phyloP scores from a whole-genome alignment of 192 early-diverging fungal species.

The Backusella tuberculispora region DNA sequence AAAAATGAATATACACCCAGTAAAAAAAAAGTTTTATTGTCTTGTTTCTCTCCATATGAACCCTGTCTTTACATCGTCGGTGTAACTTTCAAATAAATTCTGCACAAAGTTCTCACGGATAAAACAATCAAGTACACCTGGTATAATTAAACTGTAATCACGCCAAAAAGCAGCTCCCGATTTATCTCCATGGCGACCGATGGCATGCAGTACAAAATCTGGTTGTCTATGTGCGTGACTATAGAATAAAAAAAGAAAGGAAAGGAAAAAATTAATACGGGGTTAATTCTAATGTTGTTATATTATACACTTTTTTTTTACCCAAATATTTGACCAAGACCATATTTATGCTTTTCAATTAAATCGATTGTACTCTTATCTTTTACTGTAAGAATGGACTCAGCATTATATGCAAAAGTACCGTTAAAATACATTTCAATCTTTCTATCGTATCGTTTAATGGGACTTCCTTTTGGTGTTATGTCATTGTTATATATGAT shows the following conservation, averaged over 20 bases:
- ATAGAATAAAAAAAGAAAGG: neutral
- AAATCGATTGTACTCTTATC: slow-evolving; percentile 33
- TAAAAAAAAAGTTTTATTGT: neutral
- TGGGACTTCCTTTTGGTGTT: neutral
- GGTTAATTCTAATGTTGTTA: neutral
- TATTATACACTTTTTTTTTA: slow-evolving; percentile 9
- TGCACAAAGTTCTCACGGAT: slow-evolving; percentile 39
- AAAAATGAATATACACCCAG: neutral
- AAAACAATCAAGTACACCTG: slow-evolving; percentile 34
- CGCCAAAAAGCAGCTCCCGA: slow-evolving; percentile 39
- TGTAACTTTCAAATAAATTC: slow-evolving; percentile 27
- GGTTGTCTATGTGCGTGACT: slow-evolving; percentile 30
- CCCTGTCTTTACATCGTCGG: neutral
- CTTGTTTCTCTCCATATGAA: slow-evolving; percentile 5
- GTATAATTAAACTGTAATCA: slow-evolving; percentile 37
- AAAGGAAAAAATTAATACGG: neutral
- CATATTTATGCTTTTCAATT: slow-evolving; percentile 41
- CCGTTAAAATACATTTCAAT: slow-evolving; percentile 34
- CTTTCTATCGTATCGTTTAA: slow-evolving; percentile 32
- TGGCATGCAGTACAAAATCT: slow-evolving; percentile 30
- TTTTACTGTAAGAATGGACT: slow-evolving; percentile 35
- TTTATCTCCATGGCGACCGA: slow-evolving; percentile 35
- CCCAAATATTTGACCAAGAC: slow-evolving; percentile 42
- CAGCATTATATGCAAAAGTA: slow-evolving; percentile 33
- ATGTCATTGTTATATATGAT: slow-evolving; percentile 33